Evolutionary conservation across 139 green algal species (phyloP).

Genomic region (Haematococcus lacustris): DNA sequence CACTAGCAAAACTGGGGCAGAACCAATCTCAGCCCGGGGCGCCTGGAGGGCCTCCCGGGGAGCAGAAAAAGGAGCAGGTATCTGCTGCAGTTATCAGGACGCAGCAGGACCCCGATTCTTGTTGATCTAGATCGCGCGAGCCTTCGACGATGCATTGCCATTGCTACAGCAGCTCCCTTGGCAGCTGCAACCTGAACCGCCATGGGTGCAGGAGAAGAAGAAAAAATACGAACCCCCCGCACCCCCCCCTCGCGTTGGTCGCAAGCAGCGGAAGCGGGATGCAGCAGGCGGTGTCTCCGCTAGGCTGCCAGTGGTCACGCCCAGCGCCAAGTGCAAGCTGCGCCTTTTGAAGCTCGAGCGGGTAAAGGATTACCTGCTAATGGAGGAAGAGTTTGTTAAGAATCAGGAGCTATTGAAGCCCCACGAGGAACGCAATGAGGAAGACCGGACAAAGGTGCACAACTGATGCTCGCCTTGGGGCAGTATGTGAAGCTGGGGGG

Average conservation of each 20-base stretch:
- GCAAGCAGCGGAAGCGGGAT: conserved; percentile 81
- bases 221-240: conserved; percentile 95
- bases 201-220: conserved; percentile 63
- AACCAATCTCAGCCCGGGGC: conserved; percentile 26
- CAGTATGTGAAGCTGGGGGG: too few species aligned
- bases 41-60: conserved; percentile 23
- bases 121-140: background rate
- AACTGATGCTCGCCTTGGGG: too few species aligned
- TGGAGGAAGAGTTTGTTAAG: conserved; percentile 98
- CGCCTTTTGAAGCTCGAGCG: conserved; percentile 95
- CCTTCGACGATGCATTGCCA: background rate
- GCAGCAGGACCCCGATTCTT: background rate
- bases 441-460: conserved; percentile 85
- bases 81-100: background rate
- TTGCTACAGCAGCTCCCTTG: background rate
- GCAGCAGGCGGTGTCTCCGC: conserved; percentile 55
- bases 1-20: conserved; percentile 37
- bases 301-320: conserved; percentile 85
- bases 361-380: conserved; percentile 98
- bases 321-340: conserved; percentile 92
- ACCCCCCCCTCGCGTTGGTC: conserved; percentile 86
- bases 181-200: background rate
- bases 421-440: conserved; percentile 88
- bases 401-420: conserved; percentile 90
- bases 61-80: conserved; percentile 46